Conservation (phyloP, 331 rosid genomes). For the Pyracantha coccinea region DNA sequence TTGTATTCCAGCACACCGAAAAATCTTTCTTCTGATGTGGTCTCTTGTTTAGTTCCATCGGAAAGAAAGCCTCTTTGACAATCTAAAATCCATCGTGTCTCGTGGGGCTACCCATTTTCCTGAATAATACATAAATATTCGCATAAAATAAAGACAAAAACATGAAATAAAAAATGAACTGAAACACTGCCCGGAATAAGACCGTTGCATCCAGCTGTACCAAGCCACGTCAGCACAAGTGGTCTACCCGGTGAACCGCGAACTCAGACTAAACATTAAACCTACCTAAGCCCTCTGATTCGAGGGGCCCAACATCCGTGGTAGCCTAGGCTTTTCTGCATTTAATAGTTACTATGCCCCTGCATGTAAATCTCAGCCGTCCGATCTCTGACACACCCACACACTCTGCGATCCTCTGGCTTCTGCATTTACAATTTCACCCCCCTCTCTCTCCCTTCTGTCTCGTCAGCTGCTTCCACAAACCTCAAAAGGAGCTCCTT, state of each 20-base stretch:
- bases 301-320: conserved; percentile 4
- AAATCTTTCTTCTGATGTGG: too few species aligned
- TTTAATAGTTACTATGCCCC: conserved; percentile 8
- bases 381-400: conserved; percentile 22
- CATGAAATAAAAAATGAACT: neutral
- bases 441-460: neutral
- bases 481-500: conserved; percentile 20
- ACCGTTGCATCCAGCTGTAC: conserved; percentile 34
- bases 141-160: neutral
- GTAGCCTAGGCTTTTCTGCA: neutral
- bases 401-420: neutral
- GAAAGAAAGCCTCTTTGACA: neutral
- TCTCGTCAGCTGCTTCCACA: neutral
- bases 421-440: conserved; percentile 5
- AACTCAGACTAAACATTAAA: neutral
- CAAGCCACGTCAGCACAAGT: conserved; percentile 23
- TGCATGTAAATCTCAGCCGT: conserved; percentile 23
- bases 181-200: neutral
- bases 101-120: neutral
- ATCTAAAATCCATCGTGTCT: neutral
- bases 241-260: conserved; percentile 16
- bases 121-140: neutral
- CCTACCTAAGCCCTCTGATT: neutral
- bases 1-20: too few species aligned
- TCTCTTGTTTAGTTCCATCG: too few species aligned